Percentiles rank a stretch among this genome's conserved stretches.
These are phyloP conservation scores for Starmerella scarabaei DNA, from an alignment of 805 yeast genomes.

Conservation along the genomic window DNA sequence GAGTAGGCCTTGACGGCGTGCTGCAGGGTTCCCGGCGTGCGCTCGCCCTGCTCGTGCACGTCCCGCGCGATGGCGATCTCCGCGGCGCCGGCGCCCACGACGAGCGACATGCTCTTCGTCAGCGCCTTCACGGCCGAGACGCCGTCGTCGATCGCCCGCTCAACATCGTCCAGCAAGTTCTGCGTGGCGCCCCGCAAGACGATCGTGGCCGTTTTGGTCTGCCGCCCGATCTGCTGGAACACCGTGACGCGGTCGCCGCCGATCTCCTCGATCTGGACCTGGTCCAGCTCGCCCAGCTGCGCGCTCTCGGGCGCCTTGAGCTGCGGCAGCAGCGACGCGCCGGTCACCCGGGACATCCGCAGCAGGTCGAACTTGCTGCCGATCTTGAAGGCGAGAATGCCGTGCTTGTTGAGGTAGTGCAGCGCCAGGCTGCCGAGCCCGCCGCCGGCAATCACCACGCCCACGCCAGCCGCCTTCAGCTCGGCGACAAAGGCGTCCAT, in stretches of 20 bases:
- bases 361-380: conserved; percentile 90
- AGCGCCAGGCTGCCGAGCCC: conserved; percentile 85
- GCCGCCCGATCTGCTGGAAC: conserved; percentile 58
- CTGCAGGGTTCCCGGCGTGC: conserved; percentile 84
- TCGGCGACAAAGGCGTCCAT: conserved; percentile 75
- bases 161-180: conserved; percentile 83
- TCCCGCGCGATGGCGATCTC: conserved; percentile 78
- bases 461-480: conserved; percentile 62
- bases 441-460: conserved; percentile 88
- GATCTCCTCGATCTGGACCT: conserved; percentile 82
- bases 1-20: conserved; percentile 91
- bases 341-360: conserved; percentile 90
- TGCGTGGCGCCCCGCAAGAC: conserved; percentile 94
- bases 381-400: conserved; percentile 72
- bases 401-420: conserved; percentile 81
- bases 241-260: conserved; percentile 97
- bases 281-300: conserved; percentile 78
- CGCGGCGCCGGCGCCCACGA: conserved; percentile 94
- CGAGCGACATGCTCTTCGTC: conserved; percentile 62
- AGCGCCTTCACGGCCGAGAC: conserved; percentile 83
- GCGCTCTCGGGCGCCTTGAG: conserved; percentile 73
- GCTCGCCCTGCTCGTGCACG: conserved; percentile 76
- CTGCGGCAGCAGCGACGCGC: conserved; percentile 93
- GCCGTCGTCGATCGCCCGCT: conserved; percentile 95
- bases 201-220: conserved; percentile 79